phyloP scores from a whole-genome alignment of 73 alveolate genomes.

The Tetrahymena elliotti region DNA sequence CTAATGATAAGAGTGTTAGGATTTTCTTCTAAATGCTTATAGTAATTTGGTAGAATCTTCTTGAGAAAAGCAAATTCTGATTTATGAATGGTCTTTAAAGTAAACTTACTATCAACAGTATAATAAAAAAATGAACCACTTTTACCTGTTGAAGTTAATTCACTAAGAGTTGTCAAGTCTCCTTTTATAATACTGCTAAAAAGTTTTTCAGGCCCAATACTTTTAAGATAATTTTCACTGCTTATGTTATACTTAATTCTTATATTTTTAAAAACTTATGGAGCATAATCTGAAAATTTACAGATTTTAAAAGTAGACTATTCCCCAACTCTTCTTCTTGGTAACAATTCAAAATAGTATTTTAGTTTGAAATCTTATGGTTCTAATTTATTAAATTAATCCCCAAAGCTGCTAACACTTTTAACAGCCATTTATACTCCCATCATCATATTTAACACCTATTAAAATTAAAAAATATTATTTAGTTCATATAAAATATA shows the following conservation, averaged over 20 bases:
- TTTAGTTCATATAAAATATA: no score
- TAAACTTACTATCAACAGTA: slow-evolving; percentile 95
- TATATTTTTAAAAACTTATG: slow-evolving; percentile 69
- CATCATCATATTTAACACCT: slow-evolving; percentile 74
- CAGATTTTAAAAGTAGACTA: slow-evolving; percentile 66
- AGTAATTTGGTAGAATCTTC: slow-evolving; percentile 73
- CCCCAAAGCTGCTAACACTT: slow-evolving; percentile 17
- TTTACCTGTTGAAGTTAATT: slow-evolving; percentile 78
- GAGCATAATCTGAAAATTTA: slow-evolving; percentile 78
- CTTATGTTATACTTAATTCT: slow-evolving; percentile 57
- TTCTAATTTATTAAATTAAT: slow-evolving; percentile 46
- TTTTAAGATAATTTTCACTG: slow-evolving; percentile 55
- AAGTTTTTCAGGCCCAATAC: slow-evolving; percentile 63
- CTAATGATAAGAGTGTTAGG: slow-evolving; percentile 77
- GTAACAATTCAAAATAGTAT: slow-evolving; percentile 61
- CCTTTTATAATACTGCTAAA: slow-evolving; percentile 40
- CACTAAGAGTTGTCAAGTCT: slow-evolving; percentile 38
- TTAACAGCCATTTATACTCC: slow-evolving; percentile 86
- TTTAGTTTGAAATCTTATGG: slow-evolving; percentile 57
- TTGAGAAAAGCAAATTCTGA: slow-evolving; percentile 81
- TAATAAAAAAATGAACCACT: slow-evolving; percentile 96
- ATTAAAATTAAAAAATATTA: background rate
- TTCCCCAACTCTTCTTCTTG: slow-evolving; percentile 57
- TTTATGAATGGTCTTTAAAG: slow-evolving; percentile 82
- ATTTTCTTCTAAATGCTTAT: slow-evolving; percentile 62